Conservation (phyloP, 2,329 filamentous ascomycete genomes). For the Aspergillus hiratsukae region DNA sequence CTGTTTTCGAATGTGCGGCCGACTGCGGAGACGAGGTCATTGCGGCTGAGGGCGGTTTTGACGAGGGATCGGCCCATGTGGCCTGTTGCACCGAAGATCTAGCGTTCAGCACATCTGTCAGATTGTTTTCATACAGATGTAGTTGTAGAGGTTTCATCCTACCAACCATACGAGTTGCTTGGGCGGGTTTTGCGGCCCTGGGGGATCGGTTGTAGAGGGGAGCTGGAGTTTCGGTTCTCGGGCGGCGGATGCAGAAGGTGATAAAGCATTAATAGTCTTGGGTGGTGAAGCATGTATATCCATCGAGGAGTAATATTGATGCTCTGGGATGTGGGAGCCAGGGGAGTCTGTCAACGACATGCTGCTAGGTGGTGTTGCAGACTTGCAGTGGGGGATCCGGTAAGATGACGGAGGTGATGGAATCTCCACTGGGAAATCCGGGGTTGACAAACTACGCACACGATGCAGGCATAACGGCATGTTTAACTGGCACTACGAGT, state of each 20-base stretch:
- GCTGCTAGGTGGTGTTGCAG: not conserved
- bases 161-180: conserved; percentile 87
- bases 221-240: conserved; percentile 54
- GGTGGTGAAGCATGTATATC: conserved; percentile 23
- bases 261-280: conserved; percentile 12
- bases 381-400: not conserved
- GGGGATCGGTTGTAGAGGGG: conserved; percentile 82
- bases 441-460: conserved; percentile 3
- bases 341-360: conserved; percentile 1
- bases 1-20: conserved; percentile 77
- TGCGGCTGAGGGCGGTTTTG: conserved; percentile 72
- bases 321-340: conserved; percentile 1
- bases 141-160: conserved; percentile 32
- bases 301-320: conserved; percentile 14
- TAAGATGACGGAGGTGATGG: conserved; percentile 1
- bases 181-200: conserved; percentile 62
- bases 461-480: not conserved
- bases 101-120: conserved; percentile 1
- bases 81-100: conserved; percentile 95
- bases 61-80: conserved; percentile 92
- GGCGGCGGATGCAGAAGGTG: conserved; percentile 21
- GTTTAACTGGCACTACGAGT: not conserved
- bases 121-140: not conserved
- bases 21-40: conserved; percentile 80
- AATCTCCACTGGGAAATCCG: conserved; percentile 23